Percentiles rank a stretch among this genome's conserved stretches.
phyloP scores from a whole-genome alignment of 345 rosid species.

The Chamaenerion angustifolium region DNA sequence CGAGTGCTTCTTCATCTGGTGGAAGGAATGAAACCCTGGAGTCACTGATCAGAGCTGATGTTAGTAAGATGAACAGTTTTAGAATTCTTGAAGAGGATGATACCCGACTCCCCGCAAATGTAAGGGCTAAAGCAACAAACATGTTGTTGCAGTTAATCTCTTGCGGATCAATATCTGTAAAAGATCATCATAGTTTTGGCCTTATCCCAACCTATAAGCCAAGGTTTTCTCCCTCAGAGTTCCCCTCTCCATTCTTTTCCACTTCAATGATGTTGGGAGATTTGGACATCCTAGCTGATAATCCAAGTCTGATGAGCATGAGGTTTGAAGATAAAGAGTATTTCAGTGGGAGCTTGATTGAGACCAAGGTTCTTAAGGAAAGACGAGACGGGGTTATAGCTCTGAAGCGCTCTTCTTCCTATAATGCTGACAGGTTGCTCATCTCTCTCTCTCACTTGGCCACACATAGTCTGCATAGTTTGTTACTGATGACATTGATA shows the following conservation, averaged over 20 bases:
- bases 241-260: slow-evolving; percentile 54
- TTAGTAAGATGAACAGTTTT: slow-evolving; percentile 71
- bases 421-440: slow-evolving; percentile 81
- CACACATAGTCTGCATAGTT: background rate
- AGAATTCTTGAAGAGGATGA: slow-evolving; percentile 81
- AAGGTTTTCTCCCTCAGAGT: slow-evolving; percentile 56
- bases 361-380: slow-evolving; percentile 48
- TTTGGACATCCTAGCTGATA: slow-evolving; percentile 68
- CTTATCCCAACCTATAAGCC: slow-evolving; percentile 70
- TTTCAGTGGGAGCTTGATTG: slow-evolving; percentile 85
- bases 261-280: slow-evolving; percentile 64
- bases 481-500: background rate
- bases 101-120: slow-evolving; percentile 38
- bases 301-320: slow-evolving; percentile 58
- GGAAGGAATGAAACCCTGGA: slow-evolving; percentile 82
- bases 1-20: slow-evolving; percentile 54
- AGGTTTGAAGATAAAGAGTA: slow-evolving; percentile 80
- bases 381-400: slow-evolving; percentile 29
- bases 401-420: slow-evolving; percentile 89
- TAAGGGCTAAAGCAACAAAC: slow-evolving; percentile 60
- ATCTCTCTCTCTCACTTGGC: background rate
- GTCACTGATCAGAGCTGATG: slow-evolving; percentile 85
- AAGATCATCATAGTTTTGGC: slow-evolving; percentile 78
- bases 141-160: slow-evolving; percentile 90
- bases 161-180: slow-evolving; percentile 89